A percentile compares a stretch with the other conserved stretches of the same genome.
Conservation (phyloP, 2,329 filamentous ascomycete species). For the Aspergillus intermedius region DNA sequence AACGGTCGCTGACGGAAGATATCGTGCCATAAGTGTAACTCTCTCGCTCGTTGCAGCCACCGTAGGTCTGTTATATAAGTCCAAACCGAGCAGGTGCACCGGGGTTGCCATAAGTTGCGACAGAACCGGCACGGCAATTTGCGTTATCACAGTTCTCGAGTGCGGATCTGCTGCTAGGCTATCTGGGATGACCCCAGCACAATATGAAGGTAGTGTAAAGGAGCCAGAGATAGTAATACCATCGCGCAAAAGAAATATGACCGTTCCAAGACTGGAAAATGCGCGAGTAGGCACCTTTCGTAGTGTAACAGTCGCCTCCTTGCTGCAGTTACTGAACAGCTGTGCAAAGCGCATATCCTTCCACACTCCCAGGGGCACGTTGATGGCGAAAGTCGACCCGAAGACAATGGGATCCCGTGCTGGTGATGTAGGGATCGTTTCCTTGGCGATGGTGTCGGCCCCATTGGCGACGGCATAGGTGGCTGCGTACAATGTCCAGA, state of each 20-base stretch:
- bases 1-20: constrained; percentile 61
- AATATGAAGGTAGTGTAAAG: constrained; percentile 21
- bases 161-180: constrained; percentile 13
- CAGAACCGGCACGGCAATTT: constrained; percentile 69
- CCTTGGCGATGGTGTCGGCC: constrained; percentile 66
- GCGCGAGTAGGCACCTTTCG: constrained; percentile 51
- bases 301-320: constrained; percentile 43
- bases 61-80: constrained; percentile 61
- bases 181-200: constrained; percentile 18
- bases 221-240: constrained; percentile 69
- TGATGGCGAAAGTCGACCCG: constrained; percentile 46
- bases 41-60: constrained; percentile 47
- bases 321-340: constrained; percentile 58
- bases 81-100: constrained; percentile 74
- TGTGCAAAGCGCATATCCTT: constrained; percentile 48
- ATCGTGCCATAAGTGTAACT: constrained; percentile 55
- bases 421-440: constrained; percentile 44
- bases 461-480: constrained; percentile 81
- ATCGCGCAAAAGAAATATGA: constrained; percentile 70
- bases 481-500: constrained; percentile 62
- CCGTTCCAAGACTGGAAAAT: constrained; percentile 14
- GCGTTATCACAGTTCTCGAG: constrained; percentile 39
- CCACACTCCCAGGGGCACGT: constrained; percentile 24
- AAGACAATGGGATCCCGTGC: constrained; percentile 55
- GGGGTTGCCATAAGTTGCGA: constrained; percentile 75